These are phyloP conservation scores for Termitomyces sp. DNA, from an alignment of 768 basidiomycete genomes.

Conservation along the genomic window DNA sequence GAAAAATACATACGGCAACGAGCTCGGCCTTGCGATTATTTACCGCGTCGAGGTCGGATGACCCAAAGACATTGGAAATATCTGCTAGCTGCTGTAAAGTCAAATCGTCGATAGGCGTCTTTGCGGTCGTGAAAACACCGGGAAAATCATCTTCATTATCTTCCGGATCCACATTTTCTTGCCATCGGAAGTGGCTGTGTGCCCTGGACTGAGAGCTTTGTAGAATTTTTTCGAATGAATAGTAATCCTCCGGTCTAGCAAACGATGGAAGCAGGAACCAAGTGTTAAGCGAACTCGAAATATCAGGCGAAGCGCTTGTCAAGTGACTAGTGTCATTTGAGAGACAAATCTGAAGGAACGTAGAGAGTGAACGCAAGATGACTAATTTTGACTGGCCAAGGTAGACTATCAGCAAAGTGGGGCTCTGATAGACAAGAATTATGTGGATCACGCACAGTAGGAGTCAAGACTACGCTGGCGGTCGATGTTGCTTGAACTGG, in stretches of 20 bases:
- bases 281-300: constrained; percentile 27
- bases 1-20: constrained; percentile 3
- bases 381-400: constrained; percentile 64
- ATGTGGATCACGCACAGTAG: constrained; percentile 40
- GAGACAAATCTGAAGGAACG: constrained; percentile 52
- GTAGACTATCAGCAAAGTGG: neutral
- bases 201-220: constrained; percentile 16
- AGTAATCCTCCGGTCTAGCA: constrained; percentile 40
- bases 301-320: constrained; percentile 1
- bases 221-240: constrained; percentile 46
- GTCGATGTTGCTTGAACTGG: constrained; percentile 49
- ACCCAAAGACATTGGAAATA: constrained; percentile 1
- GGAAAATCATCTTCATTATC: constrained; percentile 29
- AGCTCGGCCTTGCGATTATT: constrained; percentile 2
- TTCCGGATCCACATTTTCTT: constrained; percentile 27
- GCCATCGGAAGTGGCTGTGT: constrained; percentile 23
- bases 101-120: neutral
- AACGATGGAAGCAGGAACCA: constrained; percentile 70
- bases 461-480: constrained; percentile 59
- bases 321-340: constrained; percentile 17
- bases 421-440: neutral
- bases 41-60: constrained; percentile 1
- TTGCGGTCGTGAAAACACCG: constrained; percentile 12
- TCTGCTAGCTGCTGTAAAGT: constrained; percentile 7
- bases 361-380: constrained; percentile 66